Base-by-base conservation (phyloP, 345 rosid genomes). In the Populus nigra region DNA sequence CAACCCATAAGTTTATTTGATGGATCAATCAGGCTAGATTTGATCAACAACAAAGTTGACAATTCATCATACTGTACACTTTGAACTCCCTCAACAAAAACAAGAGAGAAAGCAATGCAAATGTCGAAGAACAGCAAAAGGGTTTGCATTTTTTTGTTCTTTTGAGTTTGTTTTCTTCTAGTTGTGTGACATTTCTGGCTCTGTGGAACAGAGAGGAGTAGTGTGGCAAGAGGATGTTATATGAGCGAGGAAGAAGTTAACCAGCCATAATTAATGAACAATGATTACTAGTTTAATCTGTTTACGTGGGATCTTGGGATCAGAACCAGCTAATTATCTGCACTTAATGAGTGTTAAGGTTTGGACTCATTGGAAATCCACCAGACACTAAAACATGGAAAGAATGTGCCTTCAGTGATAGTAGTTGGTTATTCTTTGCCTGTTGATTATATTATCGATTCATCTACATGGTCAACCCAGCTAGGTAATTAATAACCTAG, bases 341-440 rank as follows among this genome's bases (percentile, higher is more conserved):
- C 80, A 76, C 65, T 78, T 73, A 76, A 75, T 87, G 93, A 85
- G 92, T 87, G 92, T 83, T 81, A 84, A 90, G 87, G 72, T 85
- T 90, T 91, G 95, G 88, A 88, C 82, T 83, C 88, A 85, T 82
- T 86, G 82, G 80, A 79, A 86, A 83, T 85, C 86, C 79, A 39
- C 79, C 76, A 86, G 95, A 90, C 97, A 94, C 68, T 81, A 77
- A 84, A 87, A 91, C 94, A 94, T 94, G 96, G 92, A 79, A 85
- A 86, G 93, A 88, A 91, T 92, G 91, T 90, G 90, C 89, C 86
- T 83, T 75, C 73, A 45, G 81, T 62, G 77, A 72, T 68, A 22
- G n/a, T n/a, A 75, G 80, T 70, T 83, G 35, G 75, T 78, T 78
- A 68, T 76, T 47, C 68, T 73, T 78, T 65, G 53, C 8, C n/a